Conservation (phyloP, 805 yeast species). For the Schwanniomyces vanrijiae region DNA sequence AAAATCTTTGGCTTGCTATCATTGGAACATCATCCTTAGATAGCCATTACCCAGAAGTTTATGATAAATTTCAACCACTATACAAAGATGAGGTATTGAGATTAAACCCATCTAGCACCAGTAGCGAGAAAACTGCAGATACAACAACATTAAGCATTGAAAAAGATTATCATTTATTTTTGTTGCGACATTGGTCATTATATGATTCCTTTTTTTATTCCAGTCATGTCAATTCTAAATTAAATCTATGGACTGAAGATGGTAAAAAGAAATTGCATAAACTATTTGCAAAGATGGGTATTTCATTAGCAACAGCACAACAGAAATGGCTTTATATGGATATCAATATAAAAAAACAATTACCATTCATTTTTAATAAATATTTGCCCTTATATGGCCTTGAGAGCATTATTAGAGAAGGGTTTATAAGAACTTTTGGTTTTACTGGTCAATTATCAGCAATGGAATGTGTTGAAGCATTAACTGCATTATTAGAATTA, state of each 20-base stretch:
- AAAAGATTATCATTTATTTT: slow-evolving; percentile 80
- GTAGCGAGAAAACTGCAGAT: slow-evolving; percentile 37
- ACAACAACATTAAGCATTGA: slow-evolving; percentile 59
- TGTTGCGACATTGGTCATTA: slow-evolving; percentile 89
- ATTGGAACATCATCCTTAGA: slow-evolving; percentile 86
- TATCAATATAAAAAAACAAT: slow-evolving; percentile 68
- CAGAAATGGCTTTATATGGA: slow-evolving; percentile 94
- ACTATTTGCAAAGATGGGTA: slow-evolving; percentile 95
- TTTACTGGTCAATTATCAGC: slow-evolving; percentile 86
- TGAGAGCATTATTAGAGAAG: slow-evolving; percentile 79
- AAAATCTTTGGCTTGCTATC: slow-evolving; percentile 80
- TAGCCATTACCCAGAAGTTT: slow-evolving; percentile 69
- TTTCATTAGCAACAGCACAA: slow-evolving; percentile 81
- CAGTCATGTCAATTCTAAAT: slow-evolving; percentile 84
- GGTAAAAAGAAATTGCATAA: slow-evolving; percentile 86
- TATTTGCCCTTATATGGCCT: slow-evolving; percentile 76
- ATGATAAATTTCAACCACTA: slow-evolving; percentile 69
- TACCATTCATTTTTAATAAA: slow-evolving; percentile 66
- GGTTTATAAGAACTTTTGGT: slow-evolving; percentile 85
- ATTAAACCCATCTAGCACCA: slow-evolving; percentile 42
- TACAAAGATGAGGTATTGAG: slow-evolving; percentile 82
- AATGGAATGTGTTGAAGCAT: slow-evolving; percentile 87
- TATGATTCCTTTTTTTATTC: slow-evolving; percentile 90
- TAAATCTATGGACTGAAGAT: slow-evolving; percentile 86
- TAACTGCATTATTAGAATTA: slow-evolving; percentile 79